Conservation (phyloP, 2,329 filamentous ascomycete genomes). For the Magnaporthiopsis incrustans region DNA sequence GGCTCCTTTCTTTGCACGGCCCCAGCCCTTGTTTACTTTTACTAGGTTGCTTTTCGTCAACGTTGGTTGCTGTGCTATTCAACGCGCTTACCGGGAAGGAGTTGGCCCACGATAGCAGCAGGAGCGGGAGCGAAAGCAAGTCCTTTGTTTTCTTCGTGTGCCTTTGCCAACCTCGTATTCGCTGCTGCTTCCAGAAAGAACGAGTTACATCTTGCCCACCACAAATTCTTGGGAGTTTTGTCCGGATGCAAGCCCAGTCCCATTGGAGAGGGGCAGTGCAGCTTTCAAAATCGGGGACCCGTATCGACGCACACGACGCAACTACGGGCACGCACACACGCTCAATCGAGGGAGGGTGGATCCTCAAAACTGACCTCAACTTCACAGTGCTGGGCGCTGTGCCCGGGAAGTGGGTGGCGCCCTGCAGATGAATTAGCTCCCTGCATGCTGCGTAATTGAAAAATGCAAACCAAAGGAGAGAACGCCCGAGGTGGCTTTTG, state of each 20-base stretch:
- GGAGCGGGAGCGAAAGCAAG: no score
- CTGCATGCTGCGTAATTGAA: background rate
- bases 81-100: no score
- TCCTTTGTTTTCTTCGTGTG: background rate
- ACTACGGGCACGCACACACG: no score
- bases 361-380: background rate
- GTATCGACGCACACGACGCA: no score
- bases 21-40: background rate
- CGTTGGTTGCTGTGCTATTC: no score
- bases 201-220: background rate
- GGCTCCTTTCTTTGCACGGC: no score
- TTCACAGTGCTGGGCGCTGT: background rate
- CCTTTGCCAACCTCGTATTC: background rate
- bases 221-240: background rate
- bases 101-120: no score
- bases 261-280: background rate
- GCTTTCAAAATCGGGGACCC: background rate
- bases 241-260: background rate
- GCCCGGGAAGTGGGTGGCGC: background rate
- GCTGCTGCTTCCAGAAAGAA: background rate
- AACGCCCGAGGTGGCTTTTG: background rate
- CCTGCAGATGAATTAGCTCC: background rate
- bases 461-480: background rate
- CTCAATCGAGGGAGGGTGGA: background rate
- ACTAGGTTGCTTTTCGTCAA: background rate